Conservation (phyloP, 2,329 filamentous ascomycete species). For the Rutstroemia sp. region DNA sequence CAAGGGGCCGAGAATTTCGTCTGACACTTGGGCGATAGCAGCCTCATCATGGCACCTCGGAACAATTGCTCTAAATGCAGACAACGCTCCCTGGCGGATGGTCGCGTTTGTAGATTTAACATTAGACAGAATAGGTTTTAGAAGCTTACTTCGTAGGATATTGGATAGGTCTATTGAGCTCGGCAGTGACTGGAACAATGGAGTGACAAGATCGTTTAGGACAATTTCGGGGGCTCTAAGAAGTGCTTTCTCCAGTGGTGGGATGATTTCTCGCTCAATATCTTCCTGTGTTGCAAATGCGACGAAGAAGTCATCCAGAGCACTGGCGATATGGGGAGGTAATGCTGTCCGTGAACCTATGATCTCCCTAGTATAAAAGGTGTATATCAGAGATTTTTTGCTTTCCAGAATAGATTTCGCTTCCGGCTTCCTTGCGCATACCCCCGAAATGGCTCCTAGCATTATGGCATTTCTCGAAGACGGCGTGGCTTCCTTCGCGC, state of each 20-base stretch:
- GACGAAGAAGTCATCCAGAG: slow-evolving; percentile 74
- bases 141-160: slow-evolving; percentile 60
- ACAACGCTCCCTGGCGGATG: slow-evolving; percentile 69
- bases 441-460: slow-evolving; percentile 80
- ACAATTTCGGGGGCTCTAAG: slow-evolving; percentile 86
- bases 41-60: slow-evolving; percentile 49
- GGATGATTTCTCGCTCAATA: slow-evolving; percentile 66
- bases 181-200: slow-evolving; percentile 65
- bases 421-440: slow-evolving; percentile 64
- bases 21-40: slow-evolving; percentile 58
- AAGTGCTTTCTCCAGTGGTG: slow-evolving; percentile 80
- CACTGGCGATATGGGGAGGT: slow-evolving; percentile 63
- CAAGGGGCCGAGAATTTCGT: slow-evolving; percentile 72
- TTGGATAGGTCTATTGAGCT: slow-evolving; percentile 68
- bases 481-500: slow-evolving; percentile 57
- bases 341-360: slow-evolving; percentile 69
- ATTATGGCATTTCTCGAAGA: slow-evolving; percentile 66
- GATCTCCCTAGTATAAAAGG: slow-evolving; percentile 81
- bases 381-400: slow-evolving; percentile 65
- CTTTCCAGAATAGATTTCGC: slow-evolving; percentile 55
- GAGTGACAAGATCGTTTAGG: slow-evolving; percentile 68
- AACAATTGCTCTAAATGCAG: slow-evolving; percentile 67
- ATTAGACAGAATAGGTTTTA: slow-evolving; percentile 85
- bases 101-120: slow-evolving; percentile 79
- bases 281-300: slow-evolving; percentile 69